Evolutionary conservation across 2,329 filamentous ascomycete genomes (phyloP), one percentile per base, ranked within the genome.

Genomic region (Penicillium aurantiogriseum): DNA sequence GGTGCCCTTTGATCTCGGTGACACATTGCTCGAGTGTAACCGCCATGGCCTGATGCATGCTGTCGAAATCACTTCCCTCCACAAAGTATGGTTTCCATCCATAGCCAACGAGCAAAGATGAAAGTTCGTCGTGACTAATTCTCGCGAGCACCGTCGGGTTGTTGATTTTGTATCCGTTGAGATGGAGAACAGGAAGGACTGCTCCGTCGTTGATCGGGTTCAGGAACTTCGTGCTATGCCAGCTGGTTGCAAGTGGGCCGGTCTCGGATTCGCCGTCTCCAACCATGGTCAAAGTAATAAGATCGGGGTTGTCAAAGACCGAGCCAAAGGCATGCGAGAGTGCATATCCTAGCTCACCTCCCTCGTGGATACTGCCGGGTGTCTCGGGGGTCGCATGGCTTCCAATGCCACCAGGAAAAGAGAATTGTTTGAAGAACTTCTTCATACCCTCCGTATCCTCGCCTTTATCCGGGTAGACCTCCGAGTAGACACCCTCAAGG

Each of bases 91-190:
- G 89, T 48, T 86, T 84, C 86, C 88, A 92, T 63, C 89, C 89
- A 67, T 91, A 92, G 31, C 89, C 89, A 42, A 83, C 62, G 73
- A 92, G 89, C 19, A 92, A 79, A 25, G 81, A 77, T 64, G 85
- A 82, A 6, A 92, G 80, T 74, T 92, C 89, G 60, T 88, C 84
- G 71, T 91, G 88, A 43, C 84, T 84, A 68, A 92, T 88, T 63
- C 89, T 85, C 15, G 89, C 85, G 17, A 92, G 82, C 0, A 92
- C 70, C 5, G 86, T 92, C 9, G 88, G 88, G 73, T 91, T 90
- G 79, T 90, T 90, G 79, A 92, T 92, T 80, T 92, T 92, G 81
- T 92, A 92, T 46, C 89, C 89, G 66, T 92, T 92, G 35, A 92
- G 80, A 72, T 92, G 88, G 11, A 92, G 81, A 6, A 92, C 85